A percentile compares a stretch with the other conserved stretches of the same genome.
Conservation (phyloP, 2,329 filamentous ascomycete species). For the Aspergillus fischeri region DNA sequence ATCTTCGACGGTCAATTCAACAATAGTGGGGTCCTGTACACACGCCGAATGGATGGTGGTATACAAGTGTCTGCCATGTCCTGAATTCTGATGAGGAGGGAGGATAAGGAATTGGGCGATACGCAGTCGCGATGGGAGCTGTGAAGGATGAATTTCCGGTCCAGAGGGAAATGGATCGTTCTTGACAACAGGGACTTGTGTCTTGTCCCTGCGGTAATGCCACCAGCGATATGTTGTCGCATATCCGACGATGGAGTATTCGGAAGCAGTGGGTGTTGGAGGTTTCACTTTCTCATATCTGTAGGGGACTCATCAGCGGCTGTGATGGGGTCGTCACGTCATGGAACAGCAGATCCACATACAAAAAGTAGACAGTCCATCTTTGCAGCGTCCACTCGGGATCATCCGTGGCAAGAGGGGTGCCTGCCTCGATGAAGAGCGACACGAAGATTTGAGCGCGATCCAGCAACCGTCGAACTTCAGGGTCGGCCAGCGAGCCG, state of each 20-base stretch:
- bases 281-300: constrained; percentile 54
- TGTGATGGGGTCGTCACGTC: background rate
- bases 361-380: constrained; percentile 91
- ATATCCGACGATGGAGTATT: constrained; percentile 85
- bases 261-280: constrained; percentile 45
- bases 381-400: constrained; percentile 70
- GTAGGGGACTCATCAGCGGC: constrained; percentile 14
- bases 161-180: constrained; percentile 42
- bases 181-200: constrained; percentile 37
- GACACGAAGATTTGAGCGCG: constrained; percentile 80
- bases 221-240: constrained; percentile 88
- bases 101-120: constrained; percentile 93
- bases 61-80: constrained; percentile 78
- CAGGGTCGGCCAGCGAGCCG: constrained; percentile 66
- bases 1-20: constrained; percentile 89
- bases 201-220: constrained; percentile 42
- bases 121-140: constrained; percentile 71
- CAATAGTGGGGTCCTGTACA: constrained; percentile 62
- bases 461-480: constrained; percentile 66
- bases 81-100: constrained; percentile 77
- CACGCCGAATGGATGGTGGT: constrained; percentile 70
- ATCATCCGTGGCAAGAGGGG: constrained; percentile 65
- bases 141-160: constrained; percentile 47
- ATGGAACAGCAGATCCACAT: constrained; percentile 28
- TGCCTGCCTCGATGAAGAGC: constrained; percentile 92